Conservation (phyloP, 2,329 filamentous ascomycete species). For the Zymoseptoria tritici region DNA sequence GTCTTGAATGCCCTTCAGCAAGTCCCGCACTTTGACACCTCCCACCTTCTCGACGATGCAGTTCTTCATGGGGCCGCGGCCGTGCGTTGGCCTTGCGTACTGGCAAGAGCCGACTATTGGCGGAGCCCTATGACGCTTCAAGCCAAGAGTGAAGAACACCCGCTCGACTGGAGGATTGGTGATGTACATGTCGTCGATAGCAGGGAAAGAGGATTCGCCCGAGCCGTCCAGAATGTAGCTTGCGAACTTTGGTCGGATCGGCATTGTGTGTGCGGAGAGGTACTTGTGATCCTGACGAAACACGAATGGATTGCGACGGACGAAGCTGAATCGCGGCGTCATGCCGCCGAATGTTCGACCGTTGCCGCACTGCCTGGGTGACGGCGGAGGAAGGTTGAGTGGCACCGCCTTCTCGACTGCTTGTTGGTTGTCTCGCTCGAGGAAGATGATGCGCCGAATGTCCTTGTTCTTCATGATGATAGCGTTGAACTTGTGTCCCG, state of each 20-base stretch:
- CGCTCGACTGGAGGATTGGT: neutral
- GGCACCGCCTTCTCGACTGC: no score
- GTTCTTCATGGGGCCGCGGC: no score
- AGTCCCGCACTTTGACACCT: neutral
- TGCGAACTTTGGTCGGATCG: neutral
- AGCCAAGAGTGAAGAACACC: neutral
- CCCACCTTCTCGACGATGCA: neutral
- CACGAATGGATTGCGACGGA: neutral
- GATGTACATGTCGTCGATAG: neutral
- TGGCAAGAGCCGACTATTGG: no score
- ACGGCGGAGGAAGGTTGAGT: no score
- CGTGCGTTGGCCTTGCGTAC: no score
- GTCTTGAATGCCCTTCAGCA: neutral
- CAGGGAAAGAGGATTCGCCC: neutral
- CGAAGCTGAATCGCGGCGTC: neutral
- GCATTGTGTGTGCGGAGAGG: neutral
- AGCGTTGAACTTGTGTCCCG: neutral
- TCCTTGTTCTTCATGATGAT: neutral
- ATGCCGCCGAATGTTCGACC: neutral
- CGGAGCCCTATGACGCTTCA: neutral
- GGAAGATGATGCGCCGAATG: neutral
- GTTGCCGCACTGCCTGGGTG: no score
- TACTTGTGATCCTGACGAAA: neutral
- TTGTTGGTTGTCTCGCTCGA: neutral
- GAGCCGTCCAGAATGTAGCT: neutral